Conservation (phyloP, 345 rosid genomes). For the Citrus medica region DNA sequence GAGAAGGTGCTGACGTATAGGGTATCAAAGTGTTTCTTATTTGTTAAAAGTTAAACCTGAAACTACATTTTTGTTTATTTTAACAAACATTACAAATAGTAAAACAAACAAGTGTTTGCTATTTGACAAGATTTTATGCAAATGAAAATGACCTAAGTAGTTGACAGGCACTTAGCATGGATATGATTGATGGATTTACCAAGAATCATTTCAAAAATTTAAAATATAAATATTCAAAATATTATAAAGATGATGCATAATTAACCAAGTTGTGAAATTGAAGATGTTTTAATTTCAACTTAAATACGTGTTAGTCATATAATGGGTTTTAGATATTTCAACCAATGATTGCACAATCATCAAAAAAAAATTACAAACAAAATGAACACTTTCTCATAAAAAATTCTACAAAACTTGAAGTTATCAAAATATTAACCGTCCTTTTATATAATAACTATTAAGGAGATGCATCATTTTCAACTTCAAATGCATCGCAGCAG, state of each 20-base stretch:
- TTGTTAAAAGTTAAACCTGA: too few relatives aligned
- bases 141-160: background rate
- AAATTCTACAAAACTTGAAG: background rate
- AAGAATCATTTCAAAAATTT: too few relatives aligned
- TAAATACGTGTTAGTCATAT: background rate
- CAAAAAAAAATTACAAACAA: background rate
- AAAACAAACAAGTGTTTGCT: too few relatives aligned
- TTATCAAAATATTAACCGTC: background rate
- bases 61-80: background rate
- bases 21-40: too few relatives aligned
- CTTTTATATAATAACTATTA: background rate
- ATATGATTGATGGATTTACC: background rate
- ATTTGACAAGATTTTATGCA: background rate
- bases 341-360: background rate
- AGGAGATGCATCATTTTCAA: conserved; percentile 13
- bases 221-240: background rate
- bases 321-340: background rate
- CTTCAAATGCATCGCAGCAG: background rate
- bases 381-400: background rate
- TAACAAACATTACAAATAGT: background rate
- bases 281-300: background rate
- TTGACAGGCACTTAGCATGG: background rate
- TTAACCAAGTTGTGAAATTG: background rate
- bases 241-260: background rate
- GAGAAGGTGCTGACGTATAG: background rate